Evolutionary conservation across 768 basidiomycete species (phyloP), one percentile per base, ranked within the genome.

Genomic region (Lactarius trivialis): DNA sequence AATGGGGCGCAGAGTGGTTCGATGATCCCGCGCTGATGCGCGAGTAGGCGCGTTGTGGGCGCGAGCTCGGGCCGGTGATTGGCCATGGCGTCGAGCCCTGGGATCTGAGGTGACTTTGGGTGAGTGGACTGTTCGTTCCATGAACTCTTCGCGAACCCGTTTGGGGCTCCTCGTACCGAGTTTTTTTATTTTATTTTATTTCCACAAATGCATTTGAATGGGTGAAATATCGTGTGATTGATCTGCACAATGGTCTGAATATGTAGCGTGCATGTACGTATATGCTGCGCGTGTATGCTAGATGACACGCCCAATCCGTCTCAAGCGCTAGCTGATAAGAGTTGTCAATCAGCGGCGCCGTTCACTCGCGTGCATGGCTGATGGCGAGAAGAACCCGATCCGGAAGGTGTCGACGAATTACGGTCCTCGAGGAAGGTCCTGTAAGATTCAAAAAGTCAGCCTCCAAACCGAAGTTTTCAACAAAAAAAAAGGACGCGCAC

Each of bases 1-100:
- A 32, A 17, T 26, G 26, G 19, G 32, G 55, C 57, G 62, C 55
- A 55, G 56, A 65, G 70, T 89, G 88, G 87, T 88, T 83, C 64
- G 77, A 82, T 50, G 73, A 84, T 34, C 60, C 71, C 7, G 69
- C 60, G 19, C 72, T 76, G 9, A 36, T 83, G 60, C 56, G 61
- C 17, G 76, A 77, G 65, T 89, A 88, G 88, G 82, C 78, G 1
- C 66, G 65, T 39, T 71, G 75, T 14, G 88, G 88, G 5, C 75
- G 80, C 24, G 76, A 69, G 62, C 70, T 88, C 36, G 78, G 75
- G 11, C 81, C 88, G 43, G 73, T 75, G 24, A 70, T 77, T 3
- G 70, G 70, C 32, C 76, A 77, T 70, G 86, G 84, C 17, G 24
- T 66, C 43, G 49, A 52, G 19, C 55, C 55, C 8, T 62, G 21